A percentile compares a stretch with the other conserved stretches of the same genome.
phyloP scores from a whole-genome alignment of 129 eudicot species.

The Apium graveolens region DNA sequence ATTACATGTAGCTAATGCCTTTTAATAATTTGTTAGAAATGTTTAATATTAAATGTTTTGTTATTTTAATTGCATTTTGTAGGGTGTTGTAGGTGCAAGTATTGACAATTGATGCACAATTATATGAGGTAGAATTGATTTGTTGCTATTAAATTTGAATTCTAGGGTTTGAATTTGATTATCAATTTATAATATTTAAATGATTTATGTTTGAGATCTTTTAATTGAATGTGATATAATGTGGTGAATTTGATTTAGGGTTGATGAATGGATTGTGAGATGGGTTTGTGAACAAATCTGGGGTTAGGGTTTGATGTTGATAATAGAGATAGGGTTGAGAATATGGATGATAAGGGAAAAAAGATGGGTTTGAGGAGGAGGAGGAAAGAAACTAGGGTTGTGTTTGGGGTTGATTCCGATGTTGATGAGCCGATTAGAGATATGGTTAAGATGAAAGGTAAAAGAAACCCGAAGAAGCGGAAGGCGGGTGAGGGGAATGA shows the following conservation, averaged over 20 bases:
- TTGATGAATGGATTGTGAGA: slow-evolving; percentile 12
- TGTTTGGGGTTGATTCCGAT: not conserved
- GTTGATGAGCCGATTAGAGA: slow-evolving; percentile 44
- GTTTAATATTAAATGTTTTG: not conserved
- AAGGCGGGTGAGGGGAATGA: slow-evolving; percentile 39
- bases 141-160: not conserved
- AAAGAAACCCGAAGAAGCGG: slow-evolving; percentile 45
- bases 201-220: slow-evolving; percentile 22
- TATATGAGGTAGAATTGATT: not conserved
- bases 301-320: slow-evolving; percentile 52
- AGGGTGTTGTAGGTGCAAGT: not conserved
- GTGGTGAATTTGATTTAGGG: slow-evolving; percentile 30
- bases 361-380: slow-evolving; percentile 31
- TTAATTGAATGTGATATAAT: slow-evolving; percentile 33
- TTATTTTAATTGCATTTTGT: not conserved
- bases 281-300: slow-evolving; percentile 27
- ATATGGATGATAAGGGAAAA: slow-evolving; percentile 52
- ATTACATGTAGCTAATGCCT: not conserved
- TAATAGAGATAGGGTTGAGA: slow-evolving; percentile 39
- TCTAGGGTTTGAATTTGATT: slow-evolving; percentile 7
- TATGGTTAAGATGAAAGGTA: slow-evolving; percentile 58
- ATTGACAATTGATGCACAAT: not conserved
- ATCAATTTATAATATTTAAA: not conserved
- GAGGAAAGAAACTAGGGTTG: not conserved
- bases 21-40: not conserved